Evolutionary conservation across 495 filamentous ascomycete genomes (phyloP), one percentile per base, ranked within the genome.

Genomic region (Saxophila tyrrhenica): DNA sequence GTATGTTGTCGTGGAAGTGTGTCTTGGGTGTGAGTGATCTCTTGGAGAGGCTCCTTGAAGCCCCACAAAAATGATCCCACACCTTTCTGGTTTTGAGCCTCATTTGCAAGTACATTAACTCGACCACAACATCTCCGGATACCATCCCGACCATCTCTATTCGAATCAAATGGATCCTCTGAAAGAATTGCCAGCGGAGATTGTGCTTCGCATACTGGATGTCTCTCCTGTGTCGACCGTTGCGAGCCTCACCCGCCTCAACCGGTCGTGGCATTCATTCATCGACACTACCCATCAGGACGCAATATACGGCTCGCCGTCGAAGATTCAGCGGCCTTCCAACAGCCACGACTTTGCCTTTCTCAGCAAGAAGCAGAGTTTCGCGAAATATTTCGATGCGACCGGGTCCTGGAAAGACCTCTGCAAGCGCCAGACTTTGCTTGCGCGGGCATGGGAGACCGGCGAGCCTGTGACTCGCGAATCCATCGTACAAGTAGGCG

Each of bases 271-370:
- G 60, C 51, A 59, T 44, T 3, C 51, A 0, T 59, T 62, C 56
- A 56, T 62, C 48, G 52, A 62, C 42, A 17, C 42, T 3, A 23
- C 17, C 8, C 56, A 62, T 39, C 52, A 56, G 25, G 56, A 62
- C 11, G 47, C 49, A 13, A 54, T 62, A 29, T 62, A 62, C 50
- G 48, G 41, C 1, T 25, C 43, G 2, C 8, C 29, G 5, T 32
- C 19, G 13, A 58, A 59, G 41, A 46, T 38, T 3, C 19, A 7
- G 1, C 51, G 19, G 13, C 55, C 59, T 10, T 17, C 9, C 9
- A 25, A 32, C 29, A 17, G 19, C 11, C 48, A 46, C 16, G 56
- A 62, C 23, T 42, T 61, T 39, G 11, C 32, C 15, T 61, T 57
- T 25, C 41, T 56, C 9, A n/a, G 39, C 7, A 7, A 49, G 2